phyloP scores from a whole-genome alignment of 768 basidiomycete species.

The Galerina marginata region DNA sequence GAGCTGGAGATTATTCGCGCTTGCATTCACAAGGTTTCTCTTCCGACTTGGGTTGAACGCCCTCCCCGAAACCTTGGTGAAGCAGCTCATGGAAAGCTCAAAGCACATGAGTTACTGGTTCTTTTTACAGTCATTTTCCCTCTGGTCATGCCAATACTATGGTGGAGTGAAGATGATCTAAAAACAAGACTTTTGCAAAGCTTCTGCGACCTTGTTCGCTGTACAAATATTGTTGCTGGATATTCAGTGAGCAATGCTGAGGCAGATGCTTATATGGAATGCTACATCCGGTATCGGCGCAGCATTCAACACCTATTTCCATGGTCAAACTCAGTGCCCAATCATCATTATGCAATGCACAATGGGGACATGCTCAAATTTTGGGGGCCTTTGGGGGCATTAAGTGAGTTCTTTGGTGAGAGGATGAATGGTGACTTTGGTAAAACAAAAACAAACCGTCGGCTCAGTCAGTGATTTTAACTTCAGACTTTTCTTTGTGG shows the following conservation, averaged over 20 bases:
- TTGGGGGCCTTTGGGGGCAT: too few species aligned
- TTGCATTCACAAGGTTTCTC: too few species aligned
- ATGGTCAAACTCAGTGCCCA: too few species aligned
- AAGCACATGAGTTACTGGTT: constrained; percentile 33
- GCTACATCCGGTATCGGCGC: too few species aligned
- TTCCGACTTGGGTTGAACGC: too few species aligned
- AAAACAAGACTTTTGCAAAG: constrained; percentile 12
- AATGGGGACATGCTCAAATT: too few species aligned
- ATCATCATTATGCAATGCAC: too few species aligned
- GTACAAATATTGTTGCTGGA: constrained; percentile 32
- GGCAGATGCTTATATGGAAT: too few species aligned
- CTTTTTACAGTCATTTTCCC: constrained; percentile 35
- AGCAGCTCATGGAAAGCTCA: constrained; percentile 29
- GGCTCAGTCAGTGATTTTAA: too few species aligned
- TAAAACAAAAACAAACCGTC: constrained; percentile 29
- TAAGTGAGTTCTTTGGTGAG: constrained; percentile 23
- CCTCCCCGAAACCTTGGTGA: too few species aligned
- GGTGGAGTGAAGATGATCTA: constrained; percentile 15
- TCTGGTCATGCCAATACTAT: constrained; percentile 34
- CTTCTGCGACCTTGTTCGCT: constrained; percentile 31
- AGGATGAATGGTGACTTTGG: constrained; percentile 33
- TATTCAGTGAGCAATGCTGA: constrained; percentile 20
- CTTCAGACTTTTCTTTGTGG: neutral
- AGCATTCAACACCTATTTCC: too few species aligned
- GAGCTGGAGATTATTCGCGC: constrained; percentile 5